Evolutionary conservation across 352 stramenopile genomes (phyloP).

Genomic region (Globisporangium perplexum): DNA sequence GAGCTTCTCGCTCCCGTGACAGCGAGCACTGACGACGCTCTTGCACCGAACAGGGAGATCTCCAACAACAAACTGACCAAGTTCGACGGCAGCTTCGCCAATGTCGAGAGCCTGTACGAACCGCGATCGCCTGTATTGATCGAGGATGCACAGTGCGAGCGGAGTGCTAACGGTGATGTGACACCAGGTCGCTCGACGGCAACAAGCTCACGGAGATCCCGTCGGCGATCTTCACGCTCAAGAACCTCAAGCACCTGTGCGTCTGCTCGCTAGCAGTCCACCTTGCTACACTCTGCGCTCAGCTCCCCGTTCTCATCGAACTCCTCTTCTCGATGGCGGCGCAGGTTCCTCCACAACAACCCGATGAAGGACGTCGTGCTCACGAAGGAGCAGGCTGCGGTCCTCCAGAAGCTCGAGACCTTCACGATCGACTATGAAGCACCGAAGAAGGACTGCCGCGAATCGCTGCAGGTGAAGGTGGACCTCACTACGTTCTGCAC

Average conservation of each 20-base stretch:
- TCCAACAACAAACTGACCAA: no score
- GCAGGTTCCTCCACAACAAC: not conserved
- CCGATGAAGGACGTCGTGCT: not conserved
- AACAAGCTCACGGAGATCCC: not conserved
- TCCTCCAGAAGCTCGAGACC: not conserved
- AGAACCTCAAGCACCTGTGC: not conserved
- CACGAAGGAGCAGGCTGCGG: not conserved
- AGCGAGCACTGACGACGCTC: no score
- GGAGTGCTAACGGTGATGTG: no score
- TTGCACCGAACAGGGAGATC: no score
- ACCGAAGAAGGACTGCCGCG: not conserved
- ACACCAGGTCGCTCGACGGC: not conserved
- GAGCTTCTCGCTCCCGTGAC: no score
- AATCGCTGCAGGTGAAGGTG: not conserved
- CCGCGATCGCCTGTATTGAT: not conserved
- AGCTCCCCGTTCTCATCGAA: no score
- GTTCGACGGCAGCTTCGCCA: conserved; percentile 1
- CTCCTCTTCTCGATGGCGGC: not conserved
- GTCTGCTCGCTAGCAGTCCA: not conserved
- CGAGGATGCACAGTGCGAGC: no score
- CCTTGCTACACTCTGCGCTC: not conserved
- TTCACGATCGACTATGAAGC: not conserved
- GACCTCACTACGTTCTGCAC: not conserved
- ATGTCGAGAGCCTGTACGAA: conserved; percentile 2
- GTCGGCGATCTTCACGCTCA: not conserved